A percentile compares a stretch with the other conserved stretches of the same genome.
Conservation (phyloP, 2,329 filamentous ascomycete species). For the Bimuria novae-zelandiae region DNA sequence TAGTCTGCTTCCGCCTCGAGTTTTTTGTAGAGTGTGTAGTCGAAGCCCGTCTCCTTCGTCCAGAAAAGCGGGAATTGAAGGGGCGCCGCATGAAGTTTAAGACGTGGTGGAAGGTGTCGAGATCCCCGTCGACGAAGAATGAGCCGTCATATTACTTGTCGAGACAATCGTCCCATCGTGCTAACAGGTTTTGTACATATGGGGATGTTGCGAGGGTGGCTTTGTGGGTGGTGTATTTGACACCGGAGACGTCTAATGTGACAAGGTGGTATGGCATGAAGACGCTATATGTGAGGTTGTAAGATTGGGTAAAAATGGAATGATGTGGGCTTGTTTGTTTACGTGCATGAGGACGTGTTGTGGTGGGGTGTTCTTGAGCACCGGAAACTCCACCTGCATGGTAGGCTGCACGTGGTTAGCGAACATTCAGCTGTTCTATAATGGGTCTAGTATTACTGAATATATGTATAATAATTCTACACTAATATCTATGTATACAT, state of each 20-base stretch:
- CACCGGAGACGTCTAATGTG: conserved; percentile 12
- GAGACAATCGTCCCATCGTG: conserved; percentile 4
- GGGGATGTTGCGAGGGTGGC: background rate
- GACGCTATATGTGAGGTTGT: too few species aligned
- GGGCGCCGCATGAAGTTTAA: conserved; percentile 29
- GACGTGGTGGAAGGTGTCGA: conserved; percentile 37
- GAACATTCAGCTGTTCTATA: too few species aligned
- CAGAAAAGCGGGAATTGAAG: conserved; percentile 40
- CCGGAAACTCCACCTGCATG: too few species aligned
- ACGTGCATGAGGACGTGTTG: too few species aligned
- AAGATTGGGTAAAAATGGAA: too few species aligned
- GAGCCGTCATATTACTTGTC: conserved; percentile 29
- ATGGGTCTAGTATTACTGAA: too few species aligned
- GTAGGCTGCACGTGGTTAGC: too few species aligned
- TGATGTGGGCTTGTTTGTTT: too few species aligned
- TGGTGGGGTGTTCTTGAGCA: too few species aligned
- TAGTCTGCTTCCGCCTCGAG: conserved; percentile 42
- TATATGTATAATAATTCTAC: too few species aligned
- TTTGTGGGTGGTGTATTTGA: conserved; percentile 7
- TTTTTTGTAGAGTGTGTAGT: conserved; percentile 41
- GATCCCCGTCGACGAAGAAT: conserved; percentile 48
- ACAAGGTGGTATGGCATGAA: too few species aligned
- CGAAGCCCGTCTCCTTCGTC: conserved; percentile 31
- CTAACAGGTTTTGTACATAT: background rate
- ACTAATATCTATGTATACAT: too few species aligned